A percentile compares a stretch with the other conserved stretches of the same genome.
Evolutionary conservation across 2,329 filamentous ascomycete genomes (phyloP).

Genomic region (Orbilia oligospora): DNA sequence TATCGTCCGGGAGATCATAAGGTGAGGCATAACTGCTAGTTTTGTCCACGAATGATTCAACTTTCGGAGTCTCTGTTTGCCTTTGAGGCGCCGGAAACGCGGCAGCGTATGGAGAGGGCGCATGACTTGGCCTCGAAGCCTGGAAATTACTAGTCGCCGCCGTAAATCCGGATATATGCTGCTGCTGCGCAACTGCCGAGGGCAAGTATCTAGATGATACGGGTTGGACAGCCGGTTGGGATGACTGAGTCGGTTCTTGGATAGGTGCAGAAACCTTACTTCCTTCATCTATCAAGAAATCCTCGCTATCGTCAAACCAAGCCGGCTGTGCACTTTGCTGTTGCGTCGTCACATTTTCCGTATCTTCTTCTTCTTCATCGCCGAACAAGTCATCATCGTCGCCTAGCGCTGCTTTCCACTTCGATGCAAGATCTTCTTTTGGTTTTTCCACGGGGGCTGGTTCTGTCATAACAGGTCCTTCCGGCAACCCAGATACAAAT

Average conservation of each 20-base stretch:
- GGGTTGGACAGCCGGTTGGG: conserved; percentile 64
- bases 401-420: conserved; percentile 79
- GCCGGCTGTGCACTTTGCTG: conserved; percentile 70
- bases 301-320: conserved; percentile 87
- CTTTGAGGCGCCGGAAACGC: conserved; percentile 66
- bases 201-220: conserved; percentile 63
- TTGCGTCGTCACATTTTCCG: conserved; percentile 73
- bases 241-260: conserved; percentile 62
- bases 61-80: conserved; percentile 70
- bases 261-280: conserved; percentile 66
- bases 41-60: conserved; percentile 90
- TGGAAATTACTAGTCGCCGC: conserved; percentile 60
- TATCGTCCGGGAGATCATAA: conserved; percentile 93
- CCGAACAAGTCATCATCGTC: conserved; percentile 77
- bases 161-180: conserved; percentile 65
- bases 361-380: conserved; percentile 67
- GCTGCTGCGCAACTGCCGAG: conserved; percentile 61
- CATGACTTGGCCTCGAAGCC: conserved; percentile 63
- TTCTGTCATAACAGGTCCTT: background rate
- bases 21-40: conserved; percentile 95
- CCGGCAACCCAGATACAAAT: conserved; percentile 31
- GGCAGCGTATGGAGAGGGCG: conserved; percentile 63
- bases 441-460: background rate
- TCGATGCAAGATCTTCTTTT: conserved; percentile 24
- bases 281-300: conserved; percentile 78